Percentiles rank a stretch among this genome's conserved stretches.
phyloP scores from a whole-genome alignment of 2,329 filamentous ascomycete species.

The Penicillium corylophilum region DNA sequence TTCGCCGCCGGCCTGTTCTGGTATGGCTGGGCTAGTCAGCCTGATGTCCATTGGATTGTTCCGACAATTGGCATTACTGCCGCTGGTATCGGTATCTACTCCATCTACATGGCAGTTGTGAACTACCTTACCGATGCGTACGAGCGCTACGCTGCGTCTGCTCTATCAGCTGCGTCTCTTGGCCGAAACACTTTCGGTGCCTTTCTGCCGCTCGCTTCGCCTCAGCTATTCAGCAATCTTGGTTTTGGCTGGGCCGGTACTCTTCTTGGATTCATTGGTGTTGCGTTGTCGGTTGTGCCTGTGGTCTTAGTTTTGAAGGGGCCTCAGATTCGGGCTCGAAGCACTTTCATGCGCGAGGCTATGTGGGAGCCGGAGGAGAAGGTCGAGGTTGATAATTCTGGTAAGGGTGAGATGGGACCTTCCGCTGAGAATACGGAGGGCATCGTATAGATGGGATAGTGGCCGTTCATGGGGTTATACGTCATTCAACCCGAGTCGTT shows the following conservation, averaged over 20 bases:
- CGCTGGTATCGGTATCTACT: slow-evolving; percentile 43
- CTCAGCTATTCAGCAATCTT: slow-evolving; percentile 39
- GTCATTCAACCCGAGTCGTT: no score
- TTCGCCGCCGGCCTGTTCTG: slow-evolving; percentile 36
- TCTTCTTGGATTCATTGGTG: slow-evolving; percentile 44
- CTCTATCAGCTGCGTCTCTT: slow-evolving; percentile 46
- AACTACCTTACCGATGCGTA: slow-evolving; percentile 52
- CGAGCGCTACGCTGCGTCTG: slow-evolving; percentile 47
- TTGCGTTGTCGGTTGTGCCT: slow-evolving; percentile 40
- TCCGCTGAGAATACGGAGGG: not conserved
- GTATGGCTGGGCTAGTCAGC: slow-evolving; percentile 33
- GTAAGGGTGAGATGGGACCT: not conserved
- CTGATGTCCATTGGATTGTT: slow-evolving; percentile 34
- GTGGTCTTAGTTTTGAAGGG: slow-evolving; percentile 14
- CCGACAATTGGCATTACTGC: slow-evolving; percentile 32
- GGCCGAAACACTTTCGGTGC: slow-evolving; percentile 46
- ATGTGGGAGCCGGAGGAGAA: not conserved
- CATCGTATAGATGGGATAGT: not conserved
- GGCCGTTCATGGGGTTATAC: no score
- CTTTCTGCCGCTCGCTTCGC: slow-evolving; percentile 46
- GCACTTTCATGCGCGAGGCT: not conserved
- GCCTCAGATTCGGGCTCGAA: not conserved
- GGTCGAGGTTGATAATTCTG: not conserved
- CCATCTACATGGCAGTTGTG: slow-evolving; percentile 48
- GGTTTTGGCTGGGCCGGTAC: slow-evolving; percentile 45